Percentiles rank a stretch among this genome's conserved stretches.
Conservation (phyloP, 2,329 filamentous ascomycete genomes). For the Chalaropsis ovoidea region DNA sequence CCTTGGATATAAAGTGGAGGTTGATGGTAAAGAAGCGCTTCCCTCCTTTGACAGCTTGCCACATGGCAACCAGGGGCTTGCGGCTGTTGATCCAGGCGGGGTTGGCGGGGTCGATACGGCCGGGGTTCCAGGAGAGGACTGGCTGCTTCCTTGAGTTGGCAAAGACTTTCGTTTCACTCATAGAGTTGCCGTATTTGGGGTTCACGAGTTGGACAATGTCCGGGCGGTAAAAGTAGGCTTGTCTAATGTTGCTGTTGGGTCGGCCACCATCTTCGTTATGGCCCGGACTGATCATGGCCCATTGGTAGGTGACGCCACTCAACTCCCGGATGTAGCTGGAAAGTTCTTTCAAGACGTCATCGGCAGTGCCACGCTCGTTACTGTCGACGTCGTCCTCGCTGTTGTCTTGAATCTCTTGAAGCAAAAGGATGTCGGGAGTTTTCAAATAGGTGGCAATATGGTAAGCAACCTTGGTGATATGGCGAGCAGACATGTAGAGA, state of each 20-base stretch:
- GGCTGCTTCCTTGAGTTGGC: constrained; percentile 36
- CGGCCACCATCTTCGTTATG: constrained; percentile 55
- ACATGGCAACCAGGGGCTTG: constrained; percentile 58
- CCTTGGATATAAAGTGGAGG: constrained; percentile 58
- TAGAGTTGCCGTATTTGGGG: constrained; percentile 45
- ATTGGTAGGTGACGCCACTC: constrained; percentile 48
- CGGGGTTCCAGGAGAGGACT: constrained; percentile 57
- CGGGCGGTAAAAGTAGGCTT: constrained; percentile 58
- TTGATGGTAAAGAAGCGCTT: constrained; percentile 60
- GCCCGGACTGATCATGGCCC: constrained; percentile 48
- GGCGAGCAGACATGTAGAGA: constrained; percentile 45
- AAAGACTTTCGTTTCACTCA: constrained; percentile 49
- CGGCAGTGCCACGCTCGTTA: constrained; percentile 45
- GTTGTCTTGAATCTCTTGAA: constrained; percentile 64
- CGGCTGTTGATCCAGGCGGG: constrained; percentile 50
- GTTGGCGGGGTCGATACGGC: constrained; percentile 54
- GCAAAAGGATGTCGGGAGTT: constrained; percentile 54
- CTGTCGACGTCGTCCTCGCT: constrained; percentile 52
- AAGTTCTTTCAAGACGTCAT: constrained; percentile 50
- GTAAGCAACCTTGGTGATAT: constrained; percentile 48
- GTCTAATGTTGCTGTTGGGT: constrained; percentile 62
- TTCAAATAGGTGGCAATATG: constrained; percentile 56
- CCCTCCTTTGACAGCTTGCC: constrained; percentile 47
- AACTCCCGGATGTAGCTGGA: constrained; percentile 41
- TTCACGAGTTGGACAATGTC: constrained; percentile 49